Percentiles rank a stretch among this genome's conserved stretches.
These are phyloP conservation scores for Carex parvula DNA, from an alignment of 176 grass and related monocot species.

Conservation along the genomic window DNA sequence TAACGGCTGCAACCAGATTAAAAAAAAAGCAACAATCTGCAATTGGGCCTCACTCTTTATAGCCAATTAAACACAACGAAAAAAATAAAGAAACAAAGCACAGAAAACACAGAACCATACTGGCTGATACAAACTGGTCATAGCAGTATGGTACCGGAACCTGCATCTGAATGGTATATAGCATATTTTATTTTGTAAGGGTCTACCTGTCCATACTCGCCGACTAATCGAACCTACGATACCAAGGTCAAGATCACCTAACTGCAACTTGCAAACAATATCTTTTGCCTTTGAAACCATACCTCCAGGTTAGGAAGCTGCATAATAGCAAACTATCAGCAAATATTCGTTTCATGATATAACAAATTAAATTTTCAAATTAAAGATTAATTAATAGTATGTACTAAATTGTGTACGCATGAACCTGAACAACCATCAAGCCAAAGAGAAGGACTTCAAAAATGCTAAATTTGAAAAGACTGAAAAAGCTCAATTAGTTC, in stretches of 20 bases:
- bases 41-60: neutral
- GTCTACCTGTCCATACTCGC: constrained; percentile 64
- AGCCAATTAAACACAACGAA: neutral
- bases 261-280: constrained; percentile 75
- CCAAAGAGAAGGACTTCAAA: neutral
- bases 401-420: neutral
- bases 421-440: neutral
- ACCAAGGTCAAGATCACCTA: constrained; percentile 86
- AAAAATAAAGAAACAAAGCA: neutral
- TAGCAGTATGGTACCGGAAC: neutral
- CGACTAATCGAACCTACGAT: constrained; percentile 84
- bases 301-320: constrained; percentile 89
- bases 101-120: neutral
- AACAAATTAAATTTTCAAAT: neutral
- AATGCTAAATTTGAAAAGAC: neutral
- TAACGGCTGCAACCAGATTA: neutral
- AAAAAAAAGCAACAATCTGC: neutral
- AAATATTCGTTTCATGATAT: neutral
- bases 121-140: neutral
- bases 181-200: neutral
- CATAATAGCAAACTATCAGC: neutral
- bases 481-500: too few relatives aligned
- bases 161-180: neutral
- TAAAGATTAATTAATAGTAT: neutral
- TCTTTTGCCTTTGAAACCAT: constrained; percentile 96